Base-by-base conservation (phyloP, 2,329 filamentous ascomycete species). In the Paecilomyces niveus region DNA sequence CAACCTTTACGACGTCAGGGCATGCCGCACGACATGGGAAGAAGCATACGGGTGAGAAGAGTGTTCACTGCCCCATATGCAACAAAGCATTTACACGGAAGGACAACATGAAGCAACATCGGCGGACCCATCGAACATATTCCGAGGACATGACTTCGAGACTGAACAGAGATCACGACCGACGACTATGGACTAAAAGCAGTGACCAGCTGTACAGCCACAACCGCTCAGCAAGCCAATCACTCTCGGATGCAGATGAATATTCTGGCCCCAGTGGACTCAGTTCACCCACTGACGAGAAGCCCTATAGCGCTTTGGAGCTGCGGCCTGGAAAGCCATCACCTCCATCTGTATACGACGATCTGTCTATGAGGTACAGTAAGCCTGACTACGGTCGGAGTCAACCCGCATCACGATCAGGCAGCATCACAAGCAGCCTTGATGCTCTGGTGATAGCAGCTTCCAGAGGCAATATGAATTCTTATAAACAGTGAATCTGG, bases 81-180 rank as follows among this genome's bases (percentile, higher is more conserved):
- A 83, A 84, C 74, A 87, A 87, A 71, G 84, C 84, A 11, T 87
- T 87, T 67, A 87, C 85, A 11, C 82, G 85, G 62, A 87, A 87
- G 67, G 85, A 87, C 74, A 87, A 87, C 71, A 87, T 87, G 85
- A 86, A 87, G 71, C 85, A 87, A 70, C 85, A 87, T 65, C 83
- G 84, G 51, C 78, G 85, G 35, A 87, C 85, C 0, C 85, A 87
- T 68, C 71, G 74, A 35, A 70, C 68, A 0, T 69, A 70, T 52
- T 72, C 70, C 0, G 68, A 74, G 21, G 71, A 73, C 1, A 68
- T 68, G 62, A 67, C 67, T 5, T 64, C 67, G 9, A 59, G 53
- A 4, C 58, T 58, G 6, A 54, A 57, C n/a, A 59, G 62, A 13
- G 63, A 62, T 2, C 57, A 52, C 11, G 64, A 64, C 8, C 15